Conservation (phyloP, 225 moss, liverwort and hornwort species). For the Polytrichum commune region DNA sequence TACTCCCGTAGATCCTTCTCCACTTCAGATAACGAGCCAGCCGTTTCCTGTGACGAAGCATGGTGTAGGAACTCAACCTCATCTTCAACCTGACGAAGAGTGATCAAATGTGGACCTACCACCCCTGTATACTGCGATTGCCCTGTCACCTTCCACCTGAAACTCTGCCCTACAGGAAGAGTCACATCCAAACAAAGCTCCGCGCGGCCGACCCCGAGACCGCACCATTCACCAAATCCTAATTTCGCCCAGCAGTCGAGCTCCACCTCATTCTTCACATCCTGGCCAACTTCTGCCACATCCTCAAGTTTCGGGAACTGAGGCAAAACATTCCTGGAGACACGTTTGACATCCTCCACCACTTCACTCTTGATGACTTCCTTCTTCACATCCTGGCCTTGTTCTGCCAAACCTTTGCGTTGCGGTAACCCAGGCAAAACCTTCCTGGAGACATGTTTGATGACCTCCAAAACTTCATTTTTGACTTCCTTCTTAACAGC, state of each 20-base stretch:
- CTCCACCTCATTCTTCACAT: slow-evolving; percentile 17
- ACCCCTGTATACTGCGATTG: slow-evolving; percentile 74
- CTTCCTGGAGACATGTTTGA: slow-evolving; percentile 12
- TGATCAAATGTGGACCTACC: slow-evolving; percentile 67
- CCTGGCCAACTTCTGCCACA: slow-evolving; percentile 9
- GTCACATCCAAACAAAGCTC: slow-evolving; percentile 86
- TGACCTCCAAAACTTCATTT: background rate
- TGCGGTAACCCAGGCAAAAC: slow-evolving; percentile 7
- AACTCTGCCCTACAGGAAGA: slow-evolving; percentile 80
- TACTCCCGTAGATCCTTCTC: slow-evolving; percentile 76
- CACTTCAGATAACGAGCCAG: slow-evolving; percentile 17
- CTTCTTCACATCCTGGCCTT: slow-evolving; percentile 3
- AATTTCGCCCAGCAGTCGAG: slow-evolving; percentile 8
- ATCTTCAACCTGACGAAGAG: slow-evolving; percentile 61
- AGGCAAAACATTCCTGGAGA: slow-evolving; percentile 13
- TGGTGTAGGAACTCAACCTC: slow-evolving; percentile 71
- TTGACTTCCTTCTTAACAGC: slow-evolving; percentile 8
- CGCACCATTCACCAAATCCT: slow-evolving; percentile 43
- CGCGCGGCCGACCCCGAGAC: slow-evolving; percentile 62
- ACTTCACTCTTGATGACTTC: slow-evolving; percentile 15
- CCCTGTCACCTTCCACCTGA: slow-evolving; percentile 80
- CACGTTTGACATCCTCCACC: background rate
- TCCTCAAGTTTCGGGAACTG: slow-evolving; percentile 7
- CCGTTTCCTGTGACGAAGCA: slow-evolving; percentile 23
- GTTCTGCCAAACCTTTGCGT: slow-evolving; percentile 8